Percentiles rank a stretch among this genome's conserved stretches.
Evolutionary conservation across 305 asterid species (phyloP).

Genomic region (Fraxinus albicans): DNA sequence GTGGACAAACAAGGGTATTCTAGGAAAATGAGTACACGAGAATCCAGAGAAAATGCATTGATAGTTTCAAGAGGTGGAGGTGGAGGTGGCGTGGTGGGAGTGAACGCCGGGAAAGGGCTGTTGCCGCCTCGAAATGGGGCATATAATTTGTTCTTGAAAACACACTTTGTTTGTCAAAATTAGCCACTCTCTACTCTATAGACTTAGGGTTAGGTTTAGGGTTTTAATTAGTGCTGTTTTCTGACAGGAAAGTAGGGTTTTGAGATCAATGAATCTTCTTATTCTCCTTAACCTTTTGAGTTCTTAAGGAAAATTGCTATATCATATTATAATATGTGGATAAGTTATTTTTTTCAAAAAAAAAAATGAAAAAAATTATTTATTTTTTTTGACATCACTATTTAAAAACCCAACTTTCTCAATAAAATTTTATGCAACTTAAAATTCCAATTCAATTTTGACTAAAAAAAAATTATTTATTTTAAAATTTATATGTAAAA

Average conservation of each 20-base stretch:
- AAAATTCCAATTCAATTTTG: background rate
- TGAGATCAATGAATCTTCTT: background rate
- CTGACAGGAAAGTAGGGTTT: background rate
- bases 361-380: too few species aligned
- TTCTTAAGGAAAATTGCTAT: too few species aligned
- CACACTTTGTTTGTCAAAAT: background rate
- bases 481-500: too few species aligned
- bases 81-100: constrained; percentile 32
- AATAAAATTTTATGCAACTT: too few species aligned
- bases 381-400: too few species aligned
- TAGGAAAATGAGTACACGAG: constrained; percentile 32
- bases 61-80: constrained; percentile 15
- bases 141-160: background rate
- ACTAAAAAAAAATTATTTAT: background rate
- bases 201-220: background rate
- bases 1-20: constrained; percentile 36
- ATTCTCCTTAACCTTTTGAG: background rate
- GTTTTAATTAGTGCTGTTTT: background rate
- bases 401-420: too few species aligned
- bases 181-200: background rate
- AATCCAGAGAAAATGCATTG: constrained; percentile 18
- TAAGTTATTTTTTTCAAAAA: too few species aligned
- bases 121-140: constrained; percentile 51
- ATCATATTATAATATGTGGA: too few species aligned
- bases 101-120: constrained; percentile 48